Percentiles rank a stretch among this genome's conserved stretches.
Evolutionary conservation across 352 stramenopile genomes (phyloP).

Genomic region (Phytophthora pluvialis): DNA sequence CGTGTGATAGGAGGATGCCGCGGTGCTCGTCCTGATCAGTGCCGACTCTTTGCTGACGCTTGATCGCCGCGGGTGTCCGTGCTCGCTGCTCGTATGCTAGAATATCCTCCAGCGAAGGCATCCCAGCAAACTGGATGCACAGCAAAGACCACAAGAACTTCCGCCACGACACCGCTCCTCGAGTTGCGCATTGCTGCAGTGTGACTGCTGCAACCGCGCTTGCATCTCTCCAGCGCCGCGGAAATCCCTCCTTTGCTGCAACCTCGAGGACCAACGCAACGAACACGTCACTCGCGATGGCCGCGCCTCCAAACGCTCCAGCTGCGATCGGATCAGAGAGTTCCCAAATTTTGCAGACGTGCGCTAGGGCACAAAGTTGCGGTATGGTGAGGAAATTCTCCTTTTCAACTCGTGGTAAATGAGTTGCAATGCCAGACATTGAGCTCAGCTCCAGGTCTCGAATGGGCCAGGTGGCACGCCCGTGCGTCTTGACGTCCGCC

Average conservation of each 20-base stretch:
- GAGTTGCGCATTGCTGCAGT: slow-evolving; percentile 25
- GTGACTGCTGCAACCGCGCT: slow-evolving; percentile 43
- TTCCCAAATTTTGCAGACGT: slow-evolving; percentile 25
- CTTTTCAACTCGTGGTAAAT: slow-evolving; percentile 20
- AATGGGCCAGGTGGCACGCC: slow-evolving; percentile 31
- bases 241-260: slow-evolving; percentile 40
- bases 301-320: slow-evolving; percentile 1
- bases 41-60: slow-evolving; percentile 4
- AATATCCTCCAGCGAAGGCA: slow-evolving; percentile 41
- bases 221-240: slow-evolving; percentile 42
- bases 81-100: slow-evolving; percentile 22
- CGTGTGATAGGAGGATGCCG: slow-evolving; percentile 17
- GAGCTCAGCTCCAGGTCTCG: slow-evolving; percentile 2
- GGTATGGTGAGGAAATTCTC: slow-evolving; percentile 34
- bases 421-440: slow-evolving; percentile 9
- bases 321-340: slow-evolving; percentile 16
- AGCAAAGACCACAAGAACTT: slow-evolving; percentile 50
- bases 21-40: not conserved
- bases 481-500: slow-evolving; percentile 18
- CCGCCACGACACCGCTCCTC: slow-evolving; percentile 39
- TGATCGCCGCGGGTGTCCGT: slow-evolving; percentile 3
- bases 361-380: slow-evolving; percentile 28
- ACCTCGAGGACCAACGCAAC: slow-evolving; percentile 44
- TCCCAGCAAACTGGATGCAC: slow-evolving; percentile 40
- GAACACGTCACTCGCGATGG: slow-evolving; percentile 41